These are phyloP conservation scores for Loxodes magnus DNA, from an alignment of 73 alveolate species.

Conservation along the genomic window DNA sequence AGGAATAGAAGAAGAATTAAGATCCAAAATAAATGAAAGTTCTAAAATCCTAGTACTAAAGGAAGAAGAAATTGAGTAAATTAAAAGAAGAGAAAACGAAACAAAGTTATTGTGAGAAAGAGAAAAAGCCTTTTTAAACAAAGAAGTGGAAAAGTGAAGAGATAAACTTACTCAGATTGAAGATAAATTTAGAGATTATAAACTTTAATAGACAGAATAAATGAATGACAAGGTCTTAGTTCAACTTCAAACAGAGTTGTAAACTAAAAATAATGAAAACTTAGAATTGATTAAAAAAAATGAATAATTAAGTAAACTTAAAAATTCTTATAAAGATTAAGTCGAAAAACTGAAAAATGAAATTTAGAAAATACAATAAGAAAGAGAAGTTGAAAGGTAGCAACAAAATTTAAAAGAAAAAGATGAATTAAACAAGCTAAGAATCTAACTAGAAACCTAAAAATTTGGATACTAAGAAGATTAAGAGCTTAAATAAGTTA, in stretches of 20 bases:
- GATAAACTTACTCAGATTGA: slow-evolving; percentile 50
- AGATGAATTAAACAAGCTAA: slow-evolving; percentile 70
- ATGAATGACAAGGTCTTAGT: slow-evolving; percentile 73
- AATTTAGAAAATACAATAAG: slow-evolving; percentile 47
- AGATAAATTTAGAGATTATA: slow-evolving; percentile 34
- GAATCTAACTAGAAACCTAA: slow-evolving; percentile 51
- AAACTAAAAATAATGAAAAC: slow-evolving; percentile 49
- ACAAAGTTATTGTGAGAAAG: slow-evolving; percentile 42
- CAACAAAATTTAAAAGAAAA: slow-evolving; percentile 48
- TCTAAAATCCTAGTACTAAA: slow-evolving; percentile 53
- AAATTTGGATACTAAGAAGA: slow-evolving; percentile 54
- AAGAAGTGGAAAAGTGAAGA: slow-evolving; percentile 40
- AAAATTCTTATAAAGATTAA: slow-evolving; percentile 25
- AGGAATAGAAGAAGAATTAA: slow-evolving; percentile 72
- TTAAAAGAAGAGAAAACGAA: slow-evolving; percentile 63
- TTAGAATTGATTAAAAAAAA: slow-evolving; percentile 51
- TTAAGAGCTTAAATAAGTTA: slow-evolving; percentile 51
- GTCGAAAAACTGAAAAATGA: slow-evolving; percentile 58
- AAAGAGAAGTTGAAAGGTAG: slow-evolving; percentile 62
- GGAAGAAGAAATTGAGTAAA: slow-evolving; percentile 80
- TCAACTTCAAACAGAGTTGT: slow-evolving; percentile 58
- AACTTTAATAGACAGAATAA: slow-evolving; percentile 55
- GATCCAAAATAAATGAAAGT: slow-evolving; percentile 63
- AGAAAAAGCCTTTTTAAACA: slow-evolving; percentile 37
- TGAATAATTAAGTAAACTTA: slow-evolving; percentile 41